Conservation (phyloP, 1,284 basidiomycete species). For the Cutaneotrichosporon arboriforme region DNA sequence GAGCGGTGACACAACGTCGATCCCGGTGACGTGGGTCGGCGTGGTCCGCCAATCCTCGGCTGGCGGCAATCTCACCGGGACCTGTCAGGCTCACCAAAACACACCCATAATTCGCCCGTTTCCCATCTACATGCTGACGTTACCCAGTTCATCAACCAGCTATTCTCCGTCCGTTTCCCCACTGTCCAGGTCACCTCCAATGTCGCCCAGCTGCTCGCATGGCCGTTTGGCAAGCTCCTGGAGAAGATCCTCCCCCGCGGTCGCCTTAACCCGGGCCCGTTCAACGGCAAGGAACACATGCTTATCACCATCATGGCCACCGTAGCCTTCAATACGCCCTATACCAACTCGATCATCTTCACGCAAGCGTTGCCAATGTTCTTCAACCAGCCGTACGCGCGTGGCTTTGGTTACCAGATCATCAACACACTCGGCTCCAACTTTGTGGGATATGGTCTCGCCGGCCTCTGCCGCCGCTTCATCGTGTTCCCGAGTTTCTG, state of each 20-base stretch:
- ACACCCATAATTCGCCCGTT: no score
- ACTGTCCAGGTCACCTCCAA: conserved; percentile 27
- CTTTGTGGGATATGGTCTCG: conserved; percentile 52
- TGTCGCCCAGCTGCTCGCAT: conserved; percentile 31
- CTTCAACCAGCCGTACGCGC: conserved; percentile 42
- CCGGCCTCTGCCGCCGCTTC: conserved; percentile 52
- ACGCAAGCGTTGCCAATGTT: conserved; percentile 34
- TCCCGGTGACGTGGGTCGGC: no score
- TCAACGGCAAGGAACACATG: conserved; percentile 50
- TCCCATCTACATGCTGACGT: no score
- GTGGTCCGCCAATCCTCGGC: no score
- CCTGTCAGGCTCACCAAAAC: no score
- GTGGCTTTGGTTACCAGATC: conserved; percentile 49
- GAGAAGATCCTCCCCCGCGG: conserved; percentile 7
- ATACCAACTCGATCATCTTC: conserved; percentile 45
- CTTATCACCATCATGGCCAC: conserved; percentile 38
- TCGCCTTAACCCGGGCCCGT: conserved; percentile 49
- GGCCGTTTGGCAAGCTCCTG: conserved; percentile 29
- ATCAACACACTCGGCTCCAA: conserved; percentile 48
- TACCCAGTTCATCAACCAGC: conserved; percentile 55
- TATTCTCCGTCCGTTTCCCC: conserved; percentile 47
- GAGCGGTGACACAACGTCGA: no score
- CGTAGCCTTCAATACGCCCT: conserved; percentile 42
- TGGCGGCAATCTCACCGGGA: no score
- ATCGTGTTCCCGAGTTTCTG: conserved; percentile 50